Base-by-base conservation (phyloP, 2,329 filamentous ascomycete genomes). In the Daldinia eschscholtzii region DNA sequence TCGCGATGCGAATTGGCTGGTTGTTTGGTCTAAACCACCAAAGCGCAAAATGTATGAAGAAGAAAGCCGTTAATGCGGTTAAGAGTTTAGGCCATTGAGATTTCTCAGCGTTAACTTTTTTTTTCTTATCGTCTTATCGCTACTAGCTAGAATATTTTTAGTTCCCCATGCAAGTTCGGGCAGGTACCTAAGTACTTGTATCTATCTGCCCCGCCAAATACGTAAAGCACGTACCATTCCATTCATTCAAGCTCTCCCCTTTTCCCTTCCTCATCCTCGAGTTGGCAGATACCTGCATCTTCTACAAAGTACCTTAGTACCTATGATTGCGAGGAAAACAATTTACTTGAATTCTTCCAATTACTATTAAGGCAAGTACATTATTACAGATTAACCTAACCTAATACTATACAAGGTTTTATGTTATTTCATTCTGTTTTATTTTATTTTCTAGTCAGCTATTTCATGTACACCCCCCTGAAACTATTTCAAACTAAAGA, bases 1-100 rank as follows among this genome's bases (percentile, higher is more conserved):
- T 73, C 68, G 73, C 63, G 30, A 33, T 52, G 28, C 28, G 7
- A 12, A 33, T 52, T 52, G 26, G 33, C 26, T 26, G 13, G 46
- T 52, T 10, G 6, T 52, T 52, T 52, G 15, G 13, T 52, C 46
- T 33, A 33, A 52, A 33, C 26, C 46, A 52, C 46, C 26, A 52
- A 52, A 52, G 26, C 46, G 46, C 46, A 26, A 23, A 23, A 52
- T 33, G 46, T 52, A 9, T 33, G 44, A 48, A 46, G 23, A 26
- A 26, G 23, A 28, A 26, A 20, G 20, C 20, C 6, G 20, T 48
- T 48, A 48, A 48, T 48, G 44, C 44, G 23, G 23, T 48, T 48
- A 48, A 48, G 44, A 48, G 44, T 48, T 48, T 48, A 15, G 12
- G 44, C 44, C 23, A 48, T 48, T 28, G 26, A 48, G 44, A 48